These are phyloP conservation scores for Hsuehochloa calcarea DNA, from an alignment of 176 grass and related monocot species.

Conservation along the genomic window DNA sequence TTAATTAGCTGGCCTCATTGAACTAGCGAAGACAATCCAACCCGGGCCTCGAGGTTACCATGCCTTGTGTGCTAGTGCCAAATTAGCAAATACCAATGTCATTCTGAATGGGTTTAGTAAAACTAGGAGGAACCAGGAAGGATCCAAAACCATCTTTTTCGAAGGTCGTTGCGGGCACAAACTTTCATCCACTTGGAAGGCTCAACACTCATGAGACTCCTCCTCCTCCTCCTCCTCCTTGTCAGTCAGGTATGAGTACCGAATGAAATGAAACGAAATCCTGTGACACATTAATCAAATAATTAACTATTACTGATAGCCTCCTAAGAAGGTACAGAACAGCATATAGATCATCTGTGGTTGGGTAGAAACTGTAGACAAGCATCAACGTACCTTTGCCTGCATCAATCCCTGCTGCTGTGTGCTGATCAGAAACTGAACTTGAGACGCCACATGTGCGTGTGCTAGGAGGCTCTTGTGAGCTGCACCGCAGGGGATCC, in stretches of 20 bases:
- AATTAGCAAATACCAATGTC: not conserved
- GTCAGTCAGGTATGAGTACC: too few relatives aligned
- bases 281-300: not conserved
- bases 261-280: not conserved
- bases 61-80: not conserved
- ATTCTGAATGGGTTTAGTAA: not conserved
- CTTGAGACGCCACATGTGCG: too few relatives aligned
- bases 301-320: not conserved
- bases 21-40: not conserved
- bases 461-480: too few relatives aligned
- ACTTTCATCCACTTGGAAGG: constrained; percentile 16
- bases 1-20: too few relatives aligned
- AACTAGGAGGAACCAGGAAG: constrained; percentile 11
- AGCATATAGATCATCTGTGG: too few relatives aligned
- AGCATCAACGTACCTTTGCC: not conserved
- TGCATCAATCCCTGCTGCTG: too few relatives aligned
- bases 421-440: too few relatives aligned
- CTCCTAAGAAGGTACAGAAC: not conserved
- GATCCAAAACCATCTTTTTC: constrained; percentile 44
- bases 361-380: too few relatives aligned
- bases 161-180: constrained; percentile 20
- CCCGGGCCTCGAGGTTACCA: not conserved
- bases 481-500: constrained; percentile 12
- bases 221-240: too few relatives aligned
- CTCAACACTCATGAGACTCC: not conserved